These are phyloP conservation scores for Pedinophyceae sp. DNA, from an alignment of 139 green algal genomes.

Conservation along the genomic window DNA sequence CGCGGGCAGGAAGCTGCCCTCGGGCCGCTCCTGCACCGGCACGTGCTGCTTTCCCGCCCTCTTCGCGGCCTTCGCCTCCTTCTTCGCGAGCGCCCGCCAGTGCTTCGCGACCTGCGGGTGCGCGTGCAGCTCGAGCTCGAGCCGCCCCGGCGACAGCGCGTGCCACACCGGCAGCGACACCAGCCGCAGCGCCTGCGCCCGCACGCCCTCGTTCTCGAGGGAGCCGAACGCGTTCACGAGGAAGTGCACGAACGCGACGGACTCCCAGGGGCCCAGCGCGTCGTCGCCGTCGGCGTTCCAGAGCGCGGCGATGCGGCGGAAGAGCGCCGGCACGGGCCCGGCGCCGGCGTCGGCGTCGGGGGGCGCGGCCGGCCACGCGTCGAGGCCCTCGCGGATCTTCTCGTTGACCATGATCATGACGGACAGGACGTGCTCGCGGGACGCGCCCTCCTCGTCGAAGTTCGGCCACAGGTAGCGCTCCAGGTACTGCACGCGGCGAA, in stretches of 20 bases:
- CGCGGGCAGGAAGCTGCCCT: conserved; percentile 53
- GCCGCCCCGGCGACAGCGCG: conserved; percentile 42
- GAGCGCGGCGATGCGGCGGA: not conserved
- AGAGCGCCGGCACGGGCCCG: not conserved
- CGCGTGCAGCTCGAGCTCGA: conserved; percentile 60
- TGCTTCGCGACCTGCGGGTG: conserved; percentile 57
- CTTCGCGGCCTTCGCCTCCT: conserved; percentile 55
- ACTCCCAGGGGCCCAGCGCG: not conserved
- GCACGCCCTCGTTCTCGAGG: conserved; percentile 73
- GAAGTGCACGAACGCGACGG: conserved; percentile 43
- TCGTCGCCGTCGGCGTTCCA: no score
- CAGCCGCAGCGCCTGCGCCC: conserved; percentile 45
- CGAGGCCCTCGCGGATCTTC: conserved; percentile 73
- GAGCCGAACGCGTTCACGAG: conserved; percentile 68
- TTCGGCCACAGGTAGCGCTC: conserved; percentile 87
- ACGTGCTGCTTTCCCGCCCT: conserved; percentile 18
- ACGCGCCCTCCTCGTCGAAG: conserved; percentile 37
- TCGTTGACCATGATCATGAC: conserved; percentile 88
- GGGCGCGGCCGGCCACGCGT: conserved; percentile 36
- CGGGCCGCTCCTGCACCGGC: conserved; percentile 27
- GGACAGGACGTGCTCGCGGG: conserved; percentile 58
- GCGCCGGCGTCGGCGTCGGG: not conserved
- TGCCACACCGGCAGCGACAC: conserved; percentile 80
- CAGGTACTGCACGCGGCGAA: conserved; percentile 89
- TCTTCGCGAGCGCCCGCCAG: conserved; percentile 68